These are phyloP conservation scores for Floccularia luteovirens DNA, from an alignment of 768 basidiomycete genomes.

Conservation along the genomic window DNA sequence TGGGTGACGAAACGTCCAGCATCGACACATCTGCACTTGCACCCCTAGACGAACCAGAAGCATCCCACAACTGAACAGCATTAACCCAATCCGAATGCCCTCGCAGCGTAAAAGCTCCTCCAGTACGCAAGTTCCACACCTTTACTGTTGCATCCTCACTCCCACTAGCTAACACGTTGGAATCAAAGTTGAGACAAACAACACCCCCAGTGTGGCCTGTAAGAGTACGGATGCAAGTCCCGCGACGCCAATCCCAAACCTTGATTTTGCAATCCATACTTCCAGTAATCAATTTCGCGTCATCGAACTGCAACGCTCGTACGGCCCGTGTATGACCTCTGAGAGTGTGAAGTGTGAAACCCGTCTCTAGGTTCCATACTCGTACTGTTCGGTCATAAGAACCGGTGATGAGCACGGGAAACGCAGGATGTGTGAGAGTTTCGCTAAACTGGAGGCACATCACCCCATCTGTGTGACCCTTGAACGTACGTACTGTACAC, in stretches of 20 bases:
- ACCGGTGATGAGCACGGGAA: conserved; percentile 94
- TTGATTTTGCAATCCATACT: conserved; percentile 95
- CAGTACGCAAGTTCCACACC: conserved; percentile 89
- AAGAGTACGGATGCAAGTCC: conserved; percentile 80
- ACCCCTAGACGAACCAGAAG: conserved; percentile 24
- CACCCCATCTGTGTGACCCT: conserved; percentile 92
- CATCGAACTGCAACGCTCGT: conserved; percentile 91
- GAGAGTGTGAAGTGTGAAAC: conserved; percentile 73
- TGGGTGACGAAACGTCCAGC: conserved; percentile 25
- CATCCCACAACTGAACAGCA: conserved; percentile 89
- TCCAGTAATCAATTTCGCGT: conserved; percentile 89
- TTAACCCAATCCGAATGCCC: conserved; percentile 98
- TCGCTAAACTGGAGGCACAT: conserved; percentile 97
- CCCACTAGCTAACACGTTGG: conserved; percentile 86
- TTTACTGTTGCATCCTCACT: conserved; percentile 93
- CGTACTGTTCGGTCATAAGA: conserved; percentile 93
- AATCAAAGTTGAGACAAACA: conserved; percentile 86
- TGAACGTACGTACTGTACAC: conserved; percentile 75
- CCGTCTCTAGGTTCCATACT: conserved; percentile 96
- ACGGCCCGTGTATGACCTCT: conserved; percentile 91
- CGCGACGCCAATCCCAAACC: conserved; percentile 94
- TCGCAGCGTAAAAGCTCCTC: conserved; percentile 85
- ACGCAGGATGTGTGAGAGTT: conserved; percentile 71
- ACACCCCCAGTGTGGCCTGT: conserved; percentile 90
- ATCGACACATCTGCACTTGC: conserved; percentile 21